A percentile compares a stretch with the other conserved stretches of the same genome.
phyloP scores from a whole-genome alignment of 345 rosid genomes.

The Citrus cavaleriei region DNA sequence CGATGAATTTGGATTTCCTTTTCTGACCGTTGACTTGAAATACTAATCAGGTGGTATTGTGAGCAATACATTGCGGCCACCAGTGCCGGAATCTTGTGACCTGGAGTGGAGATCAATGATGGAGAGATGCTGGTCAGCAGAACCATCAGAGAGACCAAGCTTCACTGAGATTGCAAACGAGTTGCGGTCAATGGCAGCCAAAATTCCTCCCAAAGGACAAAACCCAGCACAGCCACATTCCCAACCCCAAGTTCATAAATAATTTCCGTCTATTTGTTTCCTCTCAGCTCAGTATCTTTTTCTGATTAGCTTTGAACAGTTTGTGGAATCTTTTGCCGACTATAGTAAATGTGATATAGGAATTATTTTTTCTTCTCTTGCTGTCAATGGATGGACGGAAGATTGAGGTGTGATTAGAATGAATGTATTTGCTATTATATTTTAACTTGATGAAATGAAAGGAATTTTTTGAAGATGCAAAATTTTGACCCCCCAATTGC shows the following conservation, averaged over 20 bases:
- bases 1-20: background rate
- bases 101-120: conserved; percentile 59
- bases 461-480: background rate
- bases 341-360: background rate
- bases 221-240: conserved; percentile 21
- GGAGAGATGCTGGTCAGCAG: conserved; percentile 79
- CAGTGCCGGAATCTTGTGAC: conserved; percentile 53
- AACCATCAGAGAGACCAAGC: conserved; percentile 60
- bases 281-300: background rate
- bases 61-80: conserved; percentile 64
- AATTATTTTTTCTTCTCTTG: background rate
- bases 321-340: background rate
- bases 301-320: background rate
- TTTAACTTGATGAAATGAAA: background rate
- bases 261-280: conserved; percentile 4
- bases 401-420: background rate
- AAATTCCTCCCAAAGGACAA: conserved; percentile 47
- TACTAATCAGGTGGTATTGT: conserved; percentile 55
- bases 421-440: background rate
- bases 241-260: conserved; percentile 14
- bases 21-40: background rate
- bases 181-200: conserved; percentile 48
- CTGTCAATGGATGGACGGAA: background rate
- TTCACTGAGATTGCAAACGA: conserved; percentile 50
- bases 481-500: background rate